A percentile compares a stretch with the other conserved stretches of the same genome.
These are phyloP conservation scores for Glaciozyma antarctica DNA, from an alignment of 768 basidiomycete species.

Conservation along the genomic window DNA sequence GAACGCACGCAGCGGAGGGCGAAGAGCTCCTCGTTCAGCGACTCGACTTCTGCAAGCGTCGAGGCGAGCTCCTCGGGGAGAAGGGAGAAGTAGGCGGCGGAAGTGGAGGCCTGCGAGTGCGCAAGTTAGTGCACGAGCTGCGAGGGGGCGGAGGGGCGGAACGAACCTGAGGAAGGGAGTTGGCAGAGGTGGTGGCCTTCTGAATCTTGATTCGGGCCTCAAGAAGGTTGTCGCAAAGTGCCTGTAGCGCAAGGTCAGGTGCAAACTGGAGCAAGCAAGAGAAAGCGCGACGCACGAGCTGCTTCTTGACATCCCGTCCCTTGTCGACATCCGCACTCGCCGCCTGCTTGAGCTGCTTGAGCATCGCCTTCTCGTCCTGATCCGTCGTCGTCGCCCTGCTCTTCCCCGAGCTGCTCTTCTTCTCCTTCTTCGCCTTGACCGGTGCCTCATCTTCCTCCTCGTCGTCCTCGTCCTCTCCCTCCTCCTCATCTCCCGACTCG, in stretches of 20 bases:
- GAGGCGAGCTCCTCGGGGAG: constrained; percentile 26
- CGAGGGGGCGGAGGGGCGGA: not conserved
- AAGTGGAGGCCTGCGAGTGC: not conserved
- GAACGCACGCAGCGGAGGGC: constrained; percentile 21
- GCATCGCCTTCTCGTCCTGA: constrained; percentile 20
- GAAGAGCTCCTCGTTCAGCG: constrained; percentile 36
- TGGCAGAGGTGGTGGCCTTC: constrained; percentile 59
- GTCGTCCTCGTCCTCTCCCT: not conserved
- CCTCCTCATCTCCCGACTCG: not conserved
- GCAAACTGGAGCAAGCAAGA: not conserved
- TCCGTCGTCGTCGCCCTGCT: not conserved
- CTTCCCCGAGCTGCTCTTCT: not conserved
- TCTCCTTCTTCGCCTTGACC: not conserved
- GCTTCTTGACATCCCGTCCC: constrained; percentile 70
- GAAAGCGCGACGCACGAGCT: constrained; percentile 38
- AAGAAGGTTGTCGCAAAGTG: constrained; percentile 73
- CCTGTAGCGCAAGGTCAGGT: constrained; percentile 43
- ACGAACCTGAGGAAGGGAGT: constrained; percentile 52
- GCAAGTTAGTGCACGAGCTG: not conserved
- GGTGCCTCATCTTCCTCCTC: not conserved
- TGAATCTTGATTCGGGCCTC: constrained; percentile 88
- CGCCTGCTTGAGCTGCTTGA: constrained; percentile 28
- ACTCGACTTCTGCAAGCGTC: constrained; percentile 40
- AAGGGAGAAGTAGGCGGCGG: constrained; percentile 1
- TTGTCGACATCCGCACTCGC: constrained; percentile 47